These are phyloP conservation scores for Alternaria brassicae DNA, from an alignment of 2,329 filamentous ascomycete genomes.

Conservation along the genomic window DNA sequence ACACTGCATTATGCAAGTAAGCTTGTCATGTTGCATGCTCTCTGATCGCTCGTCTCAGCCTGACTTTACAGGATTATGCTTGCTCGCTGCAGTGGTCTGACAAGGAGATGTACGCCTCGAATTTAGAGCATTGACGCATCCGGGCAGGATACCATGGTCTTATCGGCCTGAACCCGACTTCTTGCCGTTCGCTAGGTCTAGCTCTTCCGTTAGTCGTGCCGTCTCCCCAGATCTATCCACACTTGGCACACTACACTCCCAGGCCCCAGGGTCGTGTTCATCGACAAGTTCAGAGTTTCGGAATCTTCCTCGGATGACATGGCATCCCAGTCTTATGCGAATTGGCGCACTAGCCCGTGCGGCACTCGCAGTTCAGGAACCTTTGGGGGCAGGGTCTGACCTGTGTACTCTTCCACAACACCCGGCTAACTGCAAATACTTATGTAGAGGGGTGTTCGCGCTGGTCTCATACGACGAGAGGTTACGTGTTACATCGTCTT, in stretches of 20 bases:
- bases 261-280: slow-evolving; percentile 1
- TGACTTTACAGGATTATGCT: not conserved
- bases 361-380: not conserved
- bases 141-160: not conserved
- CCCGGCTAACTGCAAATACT: not conserved
- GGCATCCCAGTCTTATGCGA: not conserved
- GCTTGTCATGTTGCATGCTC: not conserved
- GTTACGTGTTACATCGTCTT: slow-evolving; percentile 2
- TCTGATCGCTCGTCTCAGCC: not conserved
- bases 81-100: not conserved
- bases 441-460: not conserved
- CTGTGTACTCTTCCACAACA: not conserved
- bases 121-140: not conserved
- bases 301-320: not conserved
- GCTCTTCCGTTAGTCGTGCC: slow-evolving; percentile 1
- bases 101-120: not conserved
- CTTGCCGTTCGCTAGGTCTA: slow-evolving; percentile 9
- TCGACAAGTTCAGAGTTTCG: slow-evolving; percentile 12
- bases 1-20: slow-evolving; percentile 3
- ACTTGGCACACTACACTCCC: no score
- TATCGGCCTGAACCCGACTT: not conserved
- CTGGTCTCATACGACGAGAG: not conserved
- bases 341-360: not conserved
- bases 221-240: not conserved
- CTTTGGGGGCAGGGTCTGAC: not conserved